Evolutionary conservation across 2,329 filamentous ascomycete genomes (phyloP), one percentile per base, ranked within the genome.

Genomic region (Pyricularia pennisetigena): DNA sequence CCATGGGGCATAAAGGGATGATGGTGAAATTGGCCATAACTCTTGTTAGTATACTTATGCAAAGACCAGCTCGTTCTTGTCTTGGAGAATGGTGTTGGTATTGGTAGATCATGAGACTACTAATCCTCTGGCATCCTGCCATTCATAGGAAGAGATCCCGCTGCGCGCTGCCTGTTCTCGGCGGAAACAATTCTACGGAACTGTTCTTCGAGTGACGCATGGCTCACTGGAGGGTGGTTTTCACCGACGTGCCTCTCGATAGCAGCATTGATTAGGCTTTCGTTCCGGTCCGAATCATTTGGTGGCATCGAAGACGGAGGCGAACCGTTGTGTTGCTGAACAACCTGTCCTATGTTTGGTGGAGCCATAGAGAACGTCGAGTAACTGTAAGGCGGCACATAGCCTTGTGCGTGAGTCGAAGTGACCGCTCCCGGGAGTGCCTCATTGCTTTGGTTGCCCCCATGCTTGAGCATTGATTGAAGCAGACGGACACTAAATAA

Each of bases 371-470:
- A 67, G 29, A 67, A 67, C 23, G 30, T 64, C 59, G 66, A 67
- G 54, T 41, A 67, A 24, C 24, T 35, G 59, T 63, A 67, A n/a
- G 66, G 24, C 23, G 66, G 66, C 9, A 86, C 76, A 59, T 83
- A 80, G 12, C 83, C 84, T 26, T 81, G 82, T 6, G 81, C 84
- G 9, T 82, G 86, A 61, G 80, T 82, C 1, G 84, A 82, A 1
- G 83, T 83, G 64, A 86, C 77, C 14, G 83, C 76, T 61, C 83
- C 79, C 49, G 74, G 74, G 30, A 75, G 68, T 7, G 70, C 74
- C 24, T 74, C 73, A 32, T 68, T 73, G 68, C 80, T 84, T 6
- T 68, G 61, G 7, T 83, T 76, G 61, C 82, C 80, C 30, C 81
- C 81, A 70, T 81, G 82, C 74, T 81, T 83, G 71, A 84, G 73